These are phyloP conservation scores for Mantamonas sphyraenae DNA, from an alignment of 78 protist species.

Conservation along the genomic window DNA sequence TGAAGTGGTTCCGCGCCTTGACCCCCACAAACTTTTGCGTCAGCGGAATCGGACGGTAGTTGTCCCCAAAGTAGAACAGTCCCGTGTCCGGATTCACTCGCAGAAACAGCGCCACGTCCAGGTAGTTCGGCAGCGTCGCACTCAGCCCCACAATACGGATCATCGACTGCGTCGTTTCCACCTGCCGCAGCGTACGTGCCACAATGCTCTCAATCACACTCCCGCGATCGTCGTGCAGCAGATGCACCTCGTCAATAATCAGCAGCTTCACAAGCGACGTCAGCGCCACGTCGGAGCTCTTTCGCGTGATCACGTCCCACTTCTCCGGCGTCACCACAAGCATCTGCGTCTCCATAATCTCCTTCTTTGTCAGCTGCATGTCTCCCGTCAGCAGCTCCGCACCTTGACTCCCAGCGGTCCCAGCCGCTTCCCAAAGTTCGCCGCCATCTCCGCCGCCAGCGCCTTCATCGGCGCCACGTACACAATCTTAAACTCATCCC, in stretches of 20 bases:
- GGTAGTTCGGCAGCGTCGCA: slow-evolving; percentile 99
- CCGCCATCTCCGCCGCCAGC: slow-evolving; percentile 89
- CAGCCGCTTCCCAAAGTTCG: slow-evolving; percentile 55
- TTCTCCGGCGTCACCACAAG: slow-evolving; percentile 99
- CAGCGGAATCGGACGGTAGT: slow-evolving; percentile 96
- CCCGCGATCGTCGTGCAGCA: slow-evolving; percentile 97
- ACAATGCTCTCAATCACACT: slow-evolving; percentile 94
- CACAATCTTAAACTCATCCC: slow-evolving; percentile 87
- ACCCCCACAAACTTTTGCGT: slow-evolving; percentile 83
- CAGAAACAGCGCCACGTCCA: slow-evolving; percentile 92
- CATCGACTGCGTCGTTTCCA: slow-evolving; percentile 86
- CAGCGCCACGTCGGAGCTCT: slow-evolving; percentile 71
- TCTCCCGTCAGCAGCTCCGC: slow-evolving; percentile 89
- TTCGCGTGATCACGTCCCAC: slow-evolving; percentile 98
- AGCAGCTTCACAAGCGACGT: slow-evolving; percentile 65
- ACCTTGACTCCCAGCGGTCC: slow-evolving; percentile 68
- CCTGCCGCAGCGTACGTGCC: slow-evolving; percentile 82
- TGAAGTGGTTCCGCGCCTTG: slow-evolving; percentile 13
- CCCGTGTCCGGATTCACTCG: slow-evolving; percentile 43
- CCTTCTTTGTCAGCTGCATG: slow-evolving; percentile 91
- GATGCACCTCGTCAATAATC: slow-evolving; percentile 97
- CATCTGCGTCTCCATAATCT: slow-evolving; percentile 77
- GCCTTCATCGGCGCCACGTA: slow-evolving; percentile 99
- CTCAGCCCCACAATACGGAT: slow-evolving; percentile 97
- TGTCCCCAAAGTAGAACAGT: slow-evolving; percentile 75